Evolutionary conservation across 371 early-diverging fungal species (phyloP), one percentile per base, ranked within the genome.

Genomic region (Mucor mucedo): DNA sequence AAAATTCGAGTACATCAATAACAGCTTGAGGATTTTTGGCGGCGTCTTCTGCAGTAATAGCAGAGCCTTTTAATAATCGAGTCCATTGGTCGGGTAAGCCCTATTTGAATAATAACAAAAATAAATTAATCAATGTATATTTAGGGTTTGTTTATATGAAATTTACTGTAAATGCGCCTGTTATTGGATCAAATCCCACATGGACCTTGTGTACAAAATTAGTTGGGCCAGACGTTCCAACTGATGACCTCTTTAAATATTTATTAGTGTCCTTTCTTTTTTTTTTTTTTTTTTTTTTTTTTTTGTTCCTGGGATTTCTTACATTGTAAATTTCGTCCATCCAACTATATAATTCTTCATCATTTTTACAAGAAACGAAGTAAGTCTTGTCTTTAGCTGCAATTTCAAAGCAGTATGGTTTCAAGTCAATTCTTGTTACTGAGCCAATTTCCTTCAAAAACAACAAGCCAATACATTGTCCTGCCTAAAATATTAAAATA

Each of bases 21-120:
- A 98, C 98, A n/a, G 97, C 96, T 73, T 96, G 96, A 9, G 98
- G 98, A 72, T 98, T 94, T 79, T 93, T 94, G 52, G 91, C 89
- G 61, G 95, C 95, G 74, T 98, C 98, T 72, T 98, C 96, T 68
- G 94, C 88, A 33, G 96, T 94, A 67, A 98, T 96, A 61, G 90
- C 92, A 21, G 96, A 95, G 40, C 90, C 85, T 70, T 95, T 92
- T 45, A 98, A 75, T 39, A 98, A 83, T 69, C 86, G 85, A 50
- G 91, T 91, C 98, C 97, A 97, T 75, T 95, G 91, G 59, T 92
- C 90, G 38, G 98, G 98, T 56, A 98, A 74, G 21, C 98, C 97
- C 92, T 90, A 68, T 28, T 9, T 7, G 28, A 7, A 56, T 45
- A 33, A 9, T 29, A 9, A n/a, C n/a, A n/a, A n/a, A n/a, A 29